phyloP scores from a whole-genome alignment of 2,329 filamentous ascomycete genomes.

The Lachnum nothofagi region DNA sequence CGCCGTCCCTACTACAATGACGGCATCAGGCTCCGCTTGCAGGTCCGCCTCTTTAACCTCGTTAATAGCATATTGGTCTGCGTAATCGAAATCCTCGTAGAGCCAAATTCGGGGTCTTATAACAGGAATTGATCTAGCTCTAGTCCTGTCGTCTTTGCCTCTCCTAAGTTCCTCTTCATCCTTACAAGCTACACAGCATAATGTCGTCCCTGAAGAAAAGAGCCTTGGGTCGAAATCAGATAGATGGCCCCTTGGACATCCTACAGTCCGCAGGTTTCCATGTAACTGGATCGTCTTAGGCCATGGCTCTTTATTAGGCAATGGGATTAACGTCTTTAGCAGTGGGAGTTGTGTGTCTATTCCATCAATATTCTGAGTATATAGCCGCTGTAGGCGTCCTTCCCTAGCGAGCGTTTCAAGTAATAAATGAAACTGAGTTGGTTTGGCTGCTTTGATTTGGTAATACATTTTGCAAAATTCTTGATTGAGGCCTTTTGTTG shows the following conservation, averaged over 20 bases:
- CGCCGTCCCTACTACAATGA: slow-evolving; percentile 88
- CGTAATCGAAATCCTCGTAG: slow-evolving; percentile 84
- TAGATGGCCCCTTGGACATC: slow-evolving; percentile 12
- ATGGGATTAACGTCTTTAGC: slow-evolving; percentile 70
- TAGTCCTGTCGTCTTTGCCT: too few species aligned
- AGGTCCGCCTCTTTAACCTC: slow-evolving; percentile 79
- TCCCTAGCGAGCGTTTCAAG: slow-evolving; percentile 81
- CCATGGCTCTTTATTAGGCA: slow-evolving; percentile 77
- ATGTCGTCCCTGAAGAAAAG: slow-evolving; percentile 3
- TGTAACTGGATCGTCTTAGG: slow-evolving; percentile 89
- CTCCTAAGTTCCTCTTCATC: slow-evolving; percentile 1
- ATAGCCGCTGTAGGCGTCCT: slow-evolving; percentile 77
- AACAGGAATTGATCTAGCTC: slow-evolving; percentile 8
- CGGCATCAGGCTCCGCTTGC: slow-evolving; percentile 74
- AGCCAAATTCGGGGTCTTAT: slow-evolving; percentile 66
- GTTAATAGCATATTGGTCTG: slow-evolving; percentile 88
- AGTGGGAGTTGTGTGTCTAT: slow-evolving; percentile 78
- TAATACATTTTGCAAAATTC: slow-evolving; percentile 85
- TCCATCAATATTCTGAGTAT: slow-evolving; percentile 92
- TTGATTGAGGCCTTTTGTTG: slow-evolving; percentile 82
- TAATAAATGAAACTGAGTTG: slow-evolving; percentile 85
- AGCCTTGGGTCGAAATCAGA: slow-evolving; percentile 13
- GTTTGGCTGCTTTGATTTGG: slow-evolving; percentile 67
- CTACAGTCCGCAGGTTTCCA: slow-evolving; percentile 66
- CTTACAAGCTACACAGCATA: slow-evolving; percentile 3